These are phyloP conservation scores for Arachnopeziza araneosa DNA, from an alignment of 2,329 filamentous ascomycete genomes.

Conservation along the genomic window DNA sequence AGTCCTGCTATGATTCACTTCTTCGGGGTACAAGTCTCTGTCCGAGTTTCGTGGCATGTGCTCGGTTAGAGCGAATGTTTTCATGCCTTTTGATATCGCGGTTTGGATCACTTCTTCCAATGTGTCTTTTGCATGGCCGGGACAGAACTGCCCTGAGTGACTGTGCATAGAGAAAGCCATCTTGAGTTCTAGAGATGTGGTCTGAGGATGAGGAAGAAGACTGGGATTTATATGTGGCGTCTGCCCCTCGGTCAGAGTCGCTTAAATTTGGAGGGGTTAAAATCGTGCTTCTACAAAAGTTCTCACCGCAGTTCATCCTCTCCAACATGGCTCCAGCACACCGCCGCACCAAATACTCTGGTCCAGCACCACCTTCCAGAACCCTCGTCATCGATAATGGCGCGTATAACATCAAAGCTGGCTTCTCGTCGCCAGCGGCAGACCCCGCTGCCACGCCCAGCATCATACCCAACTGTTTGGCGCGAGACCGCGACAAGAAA, in stretches of 20 bases:
- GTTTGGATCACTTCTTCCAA: slow-evolving; percentile 78
- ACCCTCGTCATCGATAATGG: slow-evolving; percentile 94
- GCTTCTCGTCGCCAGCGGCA: slow-evolving; percentile 47
- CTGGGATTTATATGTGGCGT: not conserved
- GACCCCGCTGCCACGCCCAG: slow-evolving; percentile 47
- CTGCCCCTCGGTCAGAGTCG: not conserved
- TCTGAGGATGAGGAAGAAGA: not conserved
- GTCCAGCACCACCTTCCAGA: slow-evolving; percentile 48
- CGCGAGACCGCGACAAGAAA: slow-evolving; percentile 71
- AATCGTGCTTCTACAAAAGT: not conserved
- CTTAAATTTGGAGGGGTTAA: not conserved
- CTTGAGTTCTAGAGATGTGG: not conserved
- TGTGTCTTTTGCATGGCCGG: slow-evolving; percentile 76
- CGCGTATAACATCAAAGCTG: slow-evolving; percentile 85
- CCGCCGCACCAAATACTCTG: slow-evolving; percentile 46
- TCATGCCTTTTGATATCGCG: slow-evolving; percentile 74
- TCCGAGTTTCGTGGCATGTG: slow-evolving; percentile 80
- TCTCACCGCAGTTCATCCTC: not conserved
- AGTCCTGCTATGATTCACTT: slow-evolving; percentile 43
- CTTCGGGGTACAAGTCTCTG: slow-evolving; percentile 86
- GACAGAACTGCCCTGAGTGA: slow-evolving; percentile 96
- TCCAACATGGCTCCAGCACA: slow-evolving; percentile 16
- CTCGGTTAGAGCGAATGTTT: slow-evolving; percentile 82
- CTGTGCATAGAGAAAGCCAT: slow-evolving; percentile 99
- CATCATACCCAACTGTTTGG: slow-evolving; percentile 82